These are phyloP conservation scores for Pseudotulostoma volvatum DNA, from an alignment of 495 filamentous ascomycete genomes.

Conservation along the genomic window DNA sequence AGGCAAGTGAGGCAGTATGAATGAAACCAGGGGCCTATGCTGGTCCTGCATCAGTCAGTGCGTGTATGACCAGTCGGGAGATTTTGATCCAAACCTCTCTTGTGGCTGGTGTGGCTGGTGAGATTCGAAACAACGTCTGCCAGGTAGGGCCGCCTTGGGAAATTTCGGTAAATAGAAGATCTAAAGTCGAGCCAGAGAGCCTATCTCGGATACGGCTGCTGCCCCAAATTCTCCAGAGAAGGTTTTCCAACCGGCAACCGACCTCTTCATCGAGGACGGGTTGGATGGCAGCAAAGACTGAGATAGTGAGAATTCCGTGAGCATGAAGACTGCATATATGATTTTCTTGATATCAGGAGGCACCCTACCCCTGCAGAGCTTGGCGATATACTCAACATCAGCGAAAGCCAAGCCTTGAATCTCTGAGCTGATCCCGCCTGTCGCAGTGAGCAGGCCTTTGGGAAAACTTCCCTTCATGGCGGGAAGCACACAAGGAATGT, in stretches of 20 bases:
- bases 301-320: background rate
- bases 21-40: background rate
- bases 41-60: background rate
- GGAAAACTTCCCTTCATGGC: conserved; percentile 35
- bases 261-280: conserved; percentile 21
- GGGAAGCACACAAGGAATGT: background rate
- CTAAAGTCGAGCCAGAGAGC: conserved; percentile 20
- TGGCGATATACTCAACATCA: conserved; percentile 21
- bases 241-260: conserved; percentile 31
- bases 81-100: too few species aligned
- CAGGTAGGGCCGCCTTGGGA: conserved; percentile 12
- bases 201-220: conserved; percentile 14
- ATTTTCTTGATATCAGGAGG: conserved; percentile 1
- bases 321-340: too few species aligned
- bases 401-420: conserved; percentile 16
- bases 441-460: conserved; percentile 32
- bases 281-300: conserved; percentile 29
- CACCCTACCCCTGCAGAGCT: conserved; percentile 33
- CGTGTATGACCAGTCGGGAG: background rate
- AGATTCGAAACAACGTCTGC: background rate
- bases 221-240: conserved; percentile 39
- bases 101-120: background rate
- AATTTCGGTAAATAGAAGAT: conserved; percentile 26
- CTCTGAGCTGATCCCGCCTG: conserved; percentile 13
- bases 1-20: background rate